phyloP scores from a whole-genome alignment of 2,329 filamentous ascomycete species.

The Verticillium tricorpus region DNA sequence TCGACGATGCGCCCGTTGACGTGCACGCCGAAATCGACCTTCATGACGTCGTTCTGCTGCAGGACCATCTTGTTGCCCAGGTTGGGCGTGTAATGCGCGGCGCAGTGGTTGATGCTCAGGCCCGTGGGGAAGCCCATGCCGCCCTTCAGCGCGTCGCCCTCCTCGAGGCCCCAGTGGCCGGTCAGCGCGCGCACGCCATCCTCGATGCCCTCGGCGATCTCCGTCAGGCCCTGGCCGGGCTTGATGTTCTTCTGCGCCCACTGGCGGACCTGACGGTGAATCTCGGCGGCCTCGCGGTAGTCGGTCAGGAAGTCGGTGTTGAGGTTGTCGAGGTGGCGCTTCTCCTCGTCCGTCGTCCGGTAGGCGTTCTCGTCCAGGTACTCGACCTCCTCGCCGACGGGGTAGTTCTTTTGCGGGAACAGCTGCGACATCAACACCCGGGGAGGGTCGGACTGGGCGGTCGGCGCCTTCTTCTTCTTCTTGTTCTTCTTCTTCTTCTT shows the following conservation, averaged over 20 bases:
- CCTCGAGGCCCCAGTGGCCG: conserved; percentile 70
- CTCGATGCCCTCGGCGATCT: conserved; percentile 86
- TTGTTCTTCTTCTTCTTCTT: conserved; percentile 78
- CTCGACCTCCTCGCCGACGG: conserved; percentile 72
- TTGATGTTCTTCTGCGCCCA: conserved; percentile 78
- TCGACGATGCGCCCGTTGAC: conserved; percentile 78
- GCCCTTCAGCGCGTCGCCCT: conserved; percentile 72
- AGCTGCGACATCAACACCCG: conserved; percentile 69
- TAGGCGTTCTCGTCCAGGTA: conserved; percentile 74
- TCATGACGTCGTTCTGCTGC: conserved; percentile 71
- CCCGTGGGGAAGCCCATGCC: conserved; percentile 87
- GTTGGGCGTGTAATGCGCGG: conserved; percentile 84
- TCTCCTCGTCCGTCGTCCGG: conserved; percentile 80
- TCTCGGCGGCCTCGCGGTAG: conserved; percentile 80
- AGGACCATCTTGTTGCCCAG: conserved; percentile 77
- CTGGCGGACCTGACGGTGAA: conserved; percentile 82
- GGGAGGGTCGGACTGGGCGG: conserved; percentile 72
- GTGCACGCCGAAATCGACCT: conserved; percentile 79
- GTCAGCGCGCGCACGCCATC: conserved; percentile 72
- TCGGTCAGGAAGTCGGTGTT: conserved; percentile 66
- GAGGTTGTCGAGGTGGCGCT: conserved; percentile 69
- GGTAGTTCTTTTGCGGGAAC: conserved; percentile 69
- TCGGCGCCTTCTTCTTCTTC: conserved; percentile 63
- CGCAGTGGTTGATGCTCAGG: conserved; percentile 78
- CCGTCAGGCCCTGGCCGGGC: conserved; percentile 73